Conservation (phyloP, 2,329 filamentous ascomycete genomes). For the Ophiostoma triangulosporum region DNA sequence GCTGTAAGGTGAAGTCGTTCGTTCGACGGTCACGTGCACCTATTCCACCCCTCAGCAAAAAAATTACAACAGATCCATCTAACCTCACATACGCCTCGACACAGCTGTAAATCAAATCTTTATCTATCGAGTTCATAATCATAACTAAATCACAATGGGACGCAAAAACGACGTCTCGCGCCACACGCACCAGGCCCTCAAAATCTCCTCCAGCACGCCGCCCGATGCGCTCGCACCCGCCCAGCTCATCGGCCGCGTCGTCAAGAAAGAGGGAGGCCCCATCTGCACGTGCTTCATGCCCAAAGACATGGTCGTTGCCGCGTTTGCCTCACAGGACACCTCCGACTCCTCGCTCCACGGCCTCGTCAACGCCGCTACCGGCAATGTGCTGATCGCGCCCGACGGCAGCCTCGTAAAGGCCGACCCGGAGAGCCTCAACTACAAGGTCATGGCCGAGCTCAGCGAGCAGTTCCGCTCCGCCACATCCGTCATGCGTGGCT, state of each 20-base stretch:
- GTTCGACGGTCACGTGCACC: not conserved
- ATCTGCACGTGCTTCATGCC: constrained; percentile 1
- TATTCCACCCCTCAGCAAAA: not conserved
- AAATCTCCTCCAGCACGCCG: constrained; percentile 51
- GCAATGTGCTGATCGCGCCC: not conserved
- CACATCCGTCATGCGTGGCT: constrained; percentile 1
- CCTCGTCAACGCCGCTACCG: constrained; percentile 1
- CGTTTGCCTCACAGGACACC: not conserved
- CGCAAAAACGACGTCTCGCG: constrained; percentile 45
- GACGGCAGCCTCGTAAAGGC: not conserved
- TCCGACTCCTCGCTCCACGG: not conserved
- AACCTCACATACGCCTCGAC: too few species aligned
- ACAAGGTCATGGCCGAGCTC: not conserved
- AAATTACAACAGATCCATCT: not conserved
- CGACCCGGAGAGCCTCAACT: not conserved
- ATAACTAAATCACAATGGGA: constrained; percentile 36
- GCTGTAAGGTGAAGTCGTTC: too few species aligned
- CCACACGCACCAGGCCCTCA: constrained; percentile 63
- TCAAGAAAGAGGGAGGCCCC: constrained; percentile 32
- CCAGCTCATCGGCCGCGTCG: constrained; percentile 61
- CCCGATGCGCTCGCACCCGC: constrained; percentile 43
- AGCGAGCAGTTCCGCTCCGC: not conserved
- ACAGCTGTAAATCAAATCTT: not conserved
- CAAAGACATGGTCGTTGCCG: not conserved
- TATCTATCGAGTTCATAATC: too few species aligned